Evolutionary conservation across 352 stramenopile genomes (phyloP).

Genomic region (Globisporangium ultimum): DNA sequence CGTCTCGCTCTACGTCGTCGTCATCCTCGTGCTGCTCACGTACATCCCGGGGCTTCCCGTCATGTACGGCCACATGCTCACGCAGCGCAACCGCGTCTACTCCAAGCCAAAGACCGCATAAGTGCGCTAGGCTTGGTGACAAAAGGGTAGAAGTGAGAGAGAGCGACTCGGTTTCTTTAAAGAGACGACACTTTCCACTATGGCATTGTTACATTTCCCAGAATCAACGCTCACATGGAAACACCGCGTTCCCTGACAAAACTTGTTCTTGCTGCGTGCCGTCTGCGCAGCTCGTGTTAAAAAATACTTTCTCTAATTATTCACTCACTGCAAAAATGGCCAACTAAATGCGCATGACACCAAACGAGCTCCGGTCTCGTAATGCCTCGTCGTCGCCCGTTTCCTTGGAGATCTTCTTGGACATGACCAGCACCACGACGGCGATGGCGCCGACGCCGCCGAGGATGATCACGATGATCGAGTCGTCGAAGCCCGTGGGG

Average conservation of each 20-base stretch:
- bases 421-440: conserved; percentile 44
- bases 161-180: too few species aligned
- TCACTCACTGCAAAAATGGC: background rate
- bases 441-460: conserved; percentile 53
- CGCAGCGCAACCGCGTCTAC: conserved; percentile 80
- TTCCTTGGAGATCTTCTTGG: conserved; percentile 51
- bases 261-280: conserved; percentile 1
- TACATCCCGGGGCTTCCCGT: conserved; percentile 76
- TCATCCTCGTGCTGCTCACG: conserved; percentile 62
- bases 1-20: conserved; percentile 69
- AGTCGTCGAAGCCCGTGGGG: conserved; percentile 23
- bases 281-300: background rate
- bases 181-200: too few species aligned
- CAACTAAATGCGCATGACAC: conserved; percentile 4
- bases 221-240: background rate
- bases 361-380: conserved; percentile 12
- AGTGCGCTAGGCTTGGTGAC: background rate
- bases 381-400: conserved; percentile 34
- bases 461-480: conserved; percentile 56
- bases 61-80: conserved; percentile 88
- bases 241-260: conserved; percentile 7
- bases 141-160: too few species aligned
- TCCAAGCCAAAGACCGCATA: conserved; percentile 74
- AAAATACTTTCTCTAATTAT: background rate
- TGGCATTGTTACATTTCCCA: background rate